Evolutionary conservation across 225 moss, liverwort and hornwort genomes (phyloP), one percentile per base, ranked within the genome.

Genomic region (Physcomitrium patens): DNA sequence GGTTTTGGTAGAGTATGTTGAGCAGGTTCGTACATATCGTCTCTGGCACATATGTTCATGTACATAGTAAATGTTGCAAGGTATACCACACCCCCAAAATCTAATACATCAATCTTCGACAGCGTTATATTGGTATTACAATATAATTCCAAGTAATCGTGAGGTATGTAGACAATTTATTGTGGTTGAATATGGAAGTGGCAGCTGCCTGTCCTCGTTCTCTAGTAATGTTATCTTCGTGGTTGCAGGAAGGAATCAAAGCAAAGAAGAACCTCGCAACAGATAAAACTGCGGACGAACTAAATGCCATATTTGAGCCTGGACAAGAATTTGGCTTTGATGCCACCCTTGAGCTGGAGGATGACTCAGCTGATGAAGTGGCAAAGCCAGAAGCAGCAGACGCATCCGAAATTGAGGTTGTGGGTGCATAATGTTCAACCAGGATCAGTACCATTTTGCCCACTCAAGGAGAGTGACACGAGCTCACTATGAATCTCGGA

Each of bases 291-390:
- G 92, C 89, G 5, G 94, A 94, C 8, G 86, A 87, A 56, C 71
- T 94, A 65, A 72, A 87, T 47, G 70, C 78, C 10, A 0, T 71
- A 10, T 94, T 92, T 69, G 90, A 92, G 76, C 90, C 94, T 63
- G 94, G 94, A 16, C 86, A 92, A 80, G 86, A 79, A 1, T 92
- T 94, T 42, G 90, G 87, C 28, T 94, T 94, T 23, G 84, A 94
- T 79, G 94, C 92, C 51, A 92, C 92, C 7, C 73, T 94, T 23
- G 92, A 94, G 43, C 81, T 94, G 61, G 91, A 85, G 72, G 86
- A 91, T 55, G 87, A 79, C 15, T 15, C 75, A 20, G 72, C 37
- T 8, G 78, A 82, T 10, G 74, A 57, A 24, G 89, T 81, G 41
- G 43, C 68, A 59, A 71, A 64, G 59, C 14, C 73, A 46, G 82